A percentile compares a stretch with the other conserved stretches of the same genome.
Conservation (phyloP, 2,329 filamentous ascomycete genomes). For the Alternaria metachromatica region DNA sequence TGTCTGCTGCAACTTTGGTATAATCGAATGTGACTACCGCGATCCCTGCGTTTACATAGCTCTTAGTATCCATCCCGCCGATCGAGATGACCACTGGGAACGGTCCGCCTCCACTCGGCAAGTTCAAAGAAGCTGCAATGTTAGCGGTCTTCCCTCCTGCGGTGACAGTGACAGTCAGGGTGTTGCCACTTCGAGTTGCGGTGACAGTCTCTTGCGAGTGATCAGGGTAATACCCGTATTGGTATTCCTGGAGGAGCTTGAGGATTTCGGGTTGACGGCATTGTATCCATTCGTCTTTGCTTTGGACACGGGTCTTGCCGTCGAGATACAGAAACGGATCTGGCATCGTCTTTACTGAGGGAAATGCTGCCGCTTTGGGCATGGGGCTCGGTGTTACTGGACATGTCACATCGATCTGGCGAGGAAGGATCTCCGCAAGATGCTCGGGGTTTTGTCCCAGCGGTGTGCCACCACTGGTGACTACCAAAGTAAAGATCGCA, state of each 20-base stretch:
- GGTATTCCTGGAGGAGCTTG: conserved; percentile 59
- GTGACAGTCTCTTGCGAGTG: conserved; percentile 56
- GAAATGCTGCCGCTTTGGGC: conserved; percentile 31
- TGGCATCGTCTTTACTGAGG: conserved; percentile 45
- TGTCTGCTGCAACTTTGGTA: conserved; percentile 56
- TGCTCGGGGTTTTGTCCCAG: conserved; percentile 1
- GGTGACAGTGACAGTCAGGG: conserved; percentile 53
- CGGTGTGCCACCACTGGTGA: conserved; percentile 15
- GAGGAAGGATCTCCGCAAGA: conserved; percentile 21
- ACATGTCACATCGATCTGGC: conserved; percentile 33
- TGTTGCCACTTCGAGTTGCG: conserved; percentile 56
- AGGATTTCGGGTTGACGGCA: conserved; percentile 61
- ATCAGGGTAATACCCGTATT: conserved; percentile 61
- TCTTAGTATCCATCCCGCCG: conserved; percentile 58
- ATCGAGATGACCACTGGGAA: conserved; percentile 57
- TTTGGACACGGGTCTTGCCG: conserved; percentile 53
- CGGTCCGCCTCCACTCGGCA: conserved; percentile 53
- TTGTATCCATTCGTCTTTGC: conserved; percentile 57
- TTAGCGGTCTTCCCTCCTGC: conserved; percentile 54
- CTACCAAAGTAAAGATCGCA: conserved; percentile 10
- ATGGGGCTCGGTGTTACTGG: conserved; percentile 34
- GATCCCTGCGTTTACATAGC: conserved; percentile 57
- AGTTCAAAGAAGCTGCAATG: conserved; percentile 54
- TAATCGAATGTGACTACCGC: conserved; percentile 61
- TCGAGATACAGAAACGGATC: conserved; percentile 57